Base-by-base conservation (phyloP, 1,284 basidiomycete species). In the Boletellus deceptivus region DNA sequence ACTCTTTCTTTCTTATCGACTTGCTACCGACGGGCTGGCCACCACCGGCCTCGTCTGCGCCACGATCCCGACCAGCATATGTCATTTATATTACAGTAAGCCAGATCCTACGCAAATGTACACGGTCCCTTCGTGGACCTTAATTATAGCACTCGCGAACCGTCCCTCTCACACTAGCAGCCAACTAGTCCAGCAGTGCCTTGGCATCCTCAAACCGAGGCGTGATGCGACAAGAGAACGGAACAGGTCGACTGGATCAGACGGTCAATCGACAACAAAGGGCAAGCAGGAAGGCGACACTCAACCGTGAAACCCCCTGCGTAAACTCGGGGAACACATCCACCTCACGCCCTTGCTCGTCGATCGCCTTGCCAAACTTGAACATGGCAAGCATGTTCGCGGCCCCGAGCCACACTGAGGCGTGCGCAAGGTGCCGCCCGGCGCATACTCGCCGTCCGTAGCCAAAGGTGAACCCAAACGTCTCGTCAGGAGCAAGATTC, bases 371-470 rank as follows among this genome's bases (percentile, higher is more conserved):
- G 48, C 51, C 44, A 8, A 63, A 63, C 18, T 31, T 58, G 40
- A 66, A 63, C 38, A 52, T 20, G 13, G 50, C 43, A 1, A 63
- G 48, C 53, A 67, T 54, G 25, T 14, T 40, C 16, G 39, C 52
- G 8, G 44, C 49, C 8, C 50, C 61, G 10, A 66, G 53, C 61
- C 62, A 63, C 14, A 24, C 37, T 9, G 55, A 55, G 6, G 54
- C 22, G 5, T 39, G 31, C 18, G 64, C 60, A 25, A 63, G 49
- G 35, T 53, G 37, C 6, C 54, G 58, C 17, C 65, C 63, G n/a
- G 67, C 56, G 27, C 64, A 66, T 3, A 52, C 38, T n/a, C 59
- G 55, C 8, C 52, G 55, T 16, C 62, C 63, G 24, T 55, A 59
- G 10, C 65, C 62, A 47, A 63, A 68, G 14, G 37, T 47, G 4